Conservation (phyloP, 768 basidiomycete genomes). For the Termitomyces sp. region DNA sequence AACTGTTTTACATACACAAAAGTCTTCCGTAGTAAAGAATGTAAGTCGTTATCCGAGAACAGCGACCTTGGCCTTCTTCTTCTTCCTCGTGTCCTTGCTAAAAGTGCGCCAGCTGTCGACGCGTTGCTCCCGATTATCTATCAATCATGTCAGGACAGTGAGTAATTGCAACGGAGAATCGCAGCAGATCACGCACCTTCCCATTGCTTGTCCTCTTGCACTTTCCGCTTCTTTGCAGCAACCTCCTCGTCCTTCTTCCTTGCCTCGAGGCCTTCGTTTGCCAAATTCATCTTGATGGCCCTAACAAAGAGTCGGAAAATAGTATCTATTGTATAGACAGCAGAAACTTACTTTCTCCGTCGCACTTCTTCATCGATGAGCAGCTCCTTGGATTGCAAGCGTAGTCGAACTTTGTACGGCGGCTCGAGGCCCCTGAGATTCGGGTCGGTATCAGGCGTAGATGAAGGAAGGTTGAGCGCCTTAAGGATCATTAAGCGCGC, state of each 20-base stretch:
- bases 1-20: constrained; percentile 20
- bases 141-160: neutral
- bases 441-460: constrained; percentile 55
- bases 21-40: constrained; percentile 4
- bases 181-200: constrained; percentile 53
- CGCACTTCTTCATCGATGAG: constrained; percentile 89
- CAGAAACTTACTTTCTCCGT: constrained; percentile 62
- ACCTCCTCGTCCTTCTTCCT: constrained; percentile 88
- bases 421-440: constrained; percentile 53
- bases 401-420: constrained; percentile 61
- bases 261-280: constrained; percentile 91
- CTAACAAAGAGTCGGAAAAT: constrained; percentile 27
- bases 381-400: constrained; percentile 73
- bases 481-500: constrained; percentile 70
- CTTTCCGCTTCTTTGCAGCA: constrained; percentile 73
- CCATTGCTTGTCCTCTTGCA: constrained; percentile 84
- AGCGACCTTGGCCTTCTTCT: constrained; percentile 69
- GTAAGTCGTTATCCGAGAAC: constrained; percentile 53
- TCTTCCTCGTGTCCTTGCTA: constrained; percentile 65
- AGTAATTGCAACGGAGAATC: neutral
- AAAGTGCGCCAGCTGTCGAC: constrained; percentile 85
- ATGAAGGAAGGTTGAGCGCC: constrained; percentile 52
- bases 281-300: constrained; percentile 85
- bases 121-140: constrained; percentile 73
- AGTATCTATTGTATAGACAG: neutral